These are phyloP conservation scores for Hypoxylon lenormandii DNA, from an alignment of 495 filamentous ascomycete genomes.

Conservation along the genomic window DNA sequence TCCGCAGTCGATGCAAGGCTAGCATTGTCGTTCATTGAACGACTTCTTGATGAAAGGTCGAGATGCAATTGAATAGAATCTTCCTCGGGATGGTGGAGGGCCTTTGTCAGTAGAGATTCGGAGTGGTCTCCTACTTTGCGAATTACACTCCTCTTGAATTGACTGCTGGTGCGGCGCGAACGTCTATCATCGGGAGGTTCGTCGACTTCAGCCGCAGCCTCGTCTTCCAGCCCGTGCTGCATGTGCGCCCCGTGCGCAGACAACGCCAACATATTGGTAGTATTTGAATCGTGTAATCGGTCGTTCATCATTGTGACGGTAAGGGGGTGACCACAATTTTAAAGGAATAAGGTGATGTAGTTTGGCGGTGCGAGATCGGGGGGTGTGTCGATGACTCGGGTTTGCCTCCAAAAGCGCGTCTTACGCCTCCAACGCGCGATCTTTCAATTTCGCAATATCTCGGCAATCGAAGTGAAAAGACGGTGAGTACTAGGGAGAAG, in stretches of 20 bases:
- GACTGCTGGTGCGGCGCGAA: constrained; percentile 30
- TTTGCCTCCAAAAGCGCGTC: constrained; percentile 10
- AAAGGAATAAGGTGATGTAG: constrained; percentile 17
- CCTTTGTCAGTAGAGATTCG: constrained; percentile 83
- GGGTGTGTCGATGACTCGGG: constrained; percentile 12
- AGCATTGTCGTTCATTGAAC: constrained; percentile 80
- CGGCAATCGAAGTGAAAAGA: constrained; percentile 10
- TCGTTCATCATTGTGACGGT: constrained; percentile 54
- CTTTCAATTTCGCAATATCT: constrained; percentile 16
- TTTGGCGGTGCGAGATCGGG: constrained; percentile 11
- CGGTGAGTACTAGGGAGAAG: constrained; percentile 4
- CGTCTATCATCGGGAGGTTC: constrained; percentile 53
- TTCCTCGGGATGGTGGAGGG: constrained; percentile 74
- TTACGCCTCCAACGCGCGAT: constrained; percentile 17
- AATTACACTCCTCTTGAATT: constrained; percentile 59
- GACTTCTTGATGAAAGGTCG: constrained; percentile 57
- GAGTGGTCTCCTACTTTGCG: constrained; percentile 64
- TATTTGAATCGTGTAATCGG: constrained; percentile 54
- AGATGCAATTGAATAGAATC: constrained; percentile 49
- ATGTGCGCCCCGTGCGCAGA: constrained; percentile 57
- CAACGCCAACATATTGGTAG: constrained; percentile 59
- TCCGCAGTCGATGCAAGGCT: constrained; percentile 85
- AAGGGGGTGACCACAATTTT: constrained; percentile 14
- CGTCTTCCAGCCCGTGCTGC: constrained; percentile 59
- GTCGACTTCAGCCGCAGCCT: constrained; percentile 51